These are phyloP conservation scores for Sphaerosporella brunnea DNA, from an alignment of 495 filamentous ascomycete genomes.

Conservation along the genomic window DNA sequence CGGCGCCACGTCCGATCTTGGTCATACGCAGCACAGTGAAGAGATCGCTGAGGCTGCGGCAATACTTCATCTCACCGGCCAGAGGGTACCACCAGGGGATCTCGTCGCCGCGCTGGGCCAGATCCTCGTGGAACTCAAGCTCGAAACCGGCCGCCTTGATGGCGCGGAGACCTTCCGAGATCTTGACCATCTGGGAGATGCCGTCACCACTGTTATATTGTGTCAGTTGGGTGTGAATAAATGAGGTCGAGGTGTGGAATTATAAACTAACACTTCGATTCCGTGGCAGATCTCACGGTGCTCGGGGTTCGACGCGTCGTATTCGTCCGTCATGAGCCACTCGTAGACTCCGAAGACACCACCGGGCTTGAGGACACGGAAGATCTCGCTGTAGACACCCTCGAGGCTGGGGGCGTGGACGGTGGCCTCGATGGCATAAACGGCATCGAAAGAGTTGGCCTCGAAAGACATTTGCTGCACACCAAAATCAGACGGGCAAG, in stretches of 20 bases:
- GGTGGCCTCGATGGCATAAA: constrained; percentile 92
- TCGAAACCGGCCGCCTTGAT: constrained; percentile 83
- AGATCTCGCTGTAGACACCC: constrained; percentile 87
- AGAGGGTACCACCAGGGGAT: constrained; percentile 95
- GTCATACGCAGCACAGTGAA: constrained; percentile 84
- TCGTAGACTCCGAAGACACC: constrained; percentile 96
- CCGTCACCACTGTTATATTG: constrained; percentile 48
- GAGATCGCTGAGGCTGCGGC: constrained; percentile 61
- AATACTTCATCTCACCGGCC: constrained; percentile 52
- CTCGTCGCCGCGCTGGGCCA: constrained; percentile 60
- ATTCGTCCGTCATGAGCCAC: constrained; percentile 96
- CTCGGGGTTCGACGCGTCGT: constrained; percentile 72
- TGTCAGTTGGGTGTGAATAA: constrained; percentile 1
- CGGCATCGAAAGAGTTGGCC: constrained; percentile 77
- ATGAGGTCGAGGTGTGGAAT: neutral
- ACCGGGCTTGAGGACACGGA: constrained; percentile 88
- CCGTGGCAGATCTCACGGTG: constrained; percentile 85
- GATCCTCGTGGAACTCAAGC: constrained; percentile 70
- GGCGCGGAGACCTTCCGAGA: constrained; percentile 65
- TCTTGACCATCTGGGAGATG: constrained; percentile 94
- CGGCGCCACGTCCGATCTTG: constrained; percentile 52
- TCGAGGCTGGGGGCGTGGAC: constrained; percentile 89
- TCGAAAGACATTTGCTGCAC: constrained; percentile 86
- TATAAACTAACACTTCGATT: constrained; percentile 50
- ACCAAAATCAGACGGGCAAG: no score